Evolutionary conservation across 768 basidiomycete genomes (phyloP), one percentile per base, ranked within the genome.

Genomic region (Amanita jacksonii): DNA sequence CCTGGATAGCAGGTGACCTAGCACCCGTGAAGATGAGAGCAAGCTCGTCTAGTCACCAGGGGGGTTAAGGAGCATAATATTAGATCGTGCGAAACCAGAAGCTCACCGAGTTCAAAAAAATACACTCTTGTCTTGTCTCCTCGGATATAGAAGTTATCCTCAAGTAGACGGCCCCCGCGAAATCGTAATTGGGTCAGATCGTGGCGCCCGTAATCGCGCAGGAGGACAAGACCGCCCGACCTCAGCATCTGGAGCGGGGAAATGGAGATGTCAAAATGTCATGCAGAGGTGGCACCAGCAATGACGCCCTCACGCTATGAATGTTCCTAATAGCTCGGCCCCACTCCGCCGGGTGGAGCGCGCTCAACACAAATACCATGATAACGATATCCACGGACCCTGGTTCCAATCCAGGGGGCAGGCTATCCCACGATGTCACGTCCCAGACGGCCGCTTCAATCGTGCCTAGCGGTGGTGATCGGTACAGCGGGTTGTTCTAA

Each of bases 101-200:
- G 51, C 66, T 23, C 52, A 88, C 92, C 87, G 8, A 87, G 60
- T 48, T 88, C 85, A 52, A 99, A 99, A 61, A 98, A 99, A 62
- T 97, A 98, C 0, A 99, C 96, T 30, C 96, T 72, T 0, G 96
- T 98, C 55, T 90, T 93, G 65, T 99, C 96, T 0, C 96, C 96
- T 28, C 96, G 77, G 41, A 96, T 85, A 56, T 99, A 99, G 51
- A 99, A 82, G 58, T 96, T 93, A 37, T 93, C 90, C 33, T 90
- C 86, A 8, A 98, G 74, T 44, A 98, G 73, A 8, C 96, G 73
- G 1, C 83, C 80, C 5, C 73, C 72, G 62, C 90, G 96, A 70
- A 99, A 96, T 8, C 96, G 74, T 35, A 99, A 68, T 60, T 97
- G 94, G 1, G 96, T 88, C 35, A 99, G 76, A 57, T 99, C 94